Evolutionary conservation across 1,284 basidiomycete genomes (phyloP), one percentile per base, ranked within the genome.

Genomic region (Takashimella koratensis): DNA sequence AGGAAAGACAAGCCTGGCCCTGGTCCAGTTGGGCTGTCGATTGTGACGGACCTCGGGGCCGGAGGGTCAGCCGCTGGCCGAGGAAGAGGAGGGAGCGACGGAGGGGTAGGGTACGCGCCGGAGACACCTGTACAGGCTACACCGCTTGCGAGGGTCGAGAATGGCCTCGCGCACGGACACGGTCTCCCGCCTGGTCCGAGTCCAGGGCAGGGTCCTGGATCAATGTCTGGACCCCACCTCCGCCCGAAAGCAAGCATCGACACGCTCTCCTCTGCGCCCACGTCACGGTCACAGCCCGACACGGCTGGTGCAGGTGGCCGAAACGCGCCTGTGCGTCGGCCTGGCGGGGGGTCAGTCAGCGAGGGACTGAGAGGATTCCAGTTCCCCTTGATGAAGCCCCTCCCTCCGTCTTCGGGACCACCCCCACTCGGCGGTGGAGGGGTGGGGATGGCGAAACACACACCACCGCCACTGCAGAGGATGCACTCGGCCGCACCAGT

Each of bases 321-420:
- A 19, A 45, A 53, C 25, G 54, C 49, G 6, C 42, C 48, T 45
- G 49, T 48, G 5, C 49, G 36, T 27, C 62, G 67, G 4, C 62
- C 65, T 16, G 64, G 66, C 0, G 54, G 60, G 10, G 70, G 66
- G 19, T 63, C 63, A 0, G 63, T 65, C 8, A 65, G 70, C 4
- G 68, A 66, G 5, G 70, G 66, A 3, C 59, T 74, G 19, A 52
- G 70, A 25, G 71, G 71, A 5, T 74, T 74, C 54, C 71, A 73
- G 56, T 74, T 74, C 60, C 71, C 71, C 4, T 53, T 71, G 2
- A 67, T 70, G 45, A 58, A 57, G 8, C 57, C 13, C 45, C 47
- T 30, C 20, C 1, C 46, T 49, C 36, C 49, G 24, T n/a, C n/a
- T n/a, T n/a, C n/a, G n/a, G n/a, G n/a, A n/a, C n/a, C n/a, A n/a